phyloP scores from a whole-genome alignment of 2,329 filamentous ascomycete genomes.

The Polytolypa hystricis region DNA sequence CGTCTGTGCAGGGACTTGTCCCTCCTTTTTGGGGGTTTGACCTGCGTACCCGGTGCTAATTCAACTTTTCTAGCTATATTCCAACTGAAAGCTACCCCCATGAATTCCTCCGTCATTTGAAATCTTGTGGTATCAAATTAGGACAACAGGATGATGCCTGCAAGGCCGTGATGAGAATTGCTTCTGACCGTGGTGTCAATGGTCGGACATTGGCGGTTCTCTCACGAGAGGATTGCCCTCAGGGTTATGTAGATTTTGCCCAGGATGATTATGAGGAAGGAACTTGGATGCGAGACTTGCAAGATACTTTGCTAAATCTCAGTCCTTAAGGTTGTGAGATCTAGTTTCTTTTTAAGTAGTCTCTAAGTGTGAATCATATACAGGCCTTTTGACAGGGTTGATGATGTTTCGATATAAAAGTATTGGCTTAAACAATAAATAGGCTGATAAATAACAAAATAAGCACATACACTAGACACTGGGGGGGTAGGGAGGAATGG shows the following conservation, averaged over 20 bases:
- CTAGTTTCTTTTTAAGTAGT: too few species aligned
- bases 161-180: constrained; percentile 19
- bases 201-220: constrained; percentile 24
- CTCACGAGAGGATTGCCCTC: constrained; percentile 19
- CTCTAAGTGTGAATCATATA: too few species aligned
- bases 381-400: too few species aligned
- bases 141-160: constrained; percentile 29
- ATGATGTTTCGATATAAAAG: too few species aligned
- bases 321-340: too few species aligned
- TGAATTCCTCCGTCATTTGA: constrained; percentile 28
- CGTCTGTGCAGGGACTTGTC: too few species aligned
- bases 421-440: too few species aligned
- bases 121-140: constrained; percentile 23
- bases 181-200: constrained; percentile 20
- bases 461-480: too few species aligned
- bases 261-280: constrained; percentile 24
- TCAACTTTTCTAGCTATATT: constrained; percentile 12
- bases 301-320: constrained; percentile 44
- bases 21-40: too few species aligned
- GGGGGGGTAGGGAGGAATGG: too few species aligned
- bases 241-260: constrained; percentile 26
- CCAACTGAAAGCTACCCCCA: constrained; percentile 2
- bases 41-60: constrained; percentile 16
- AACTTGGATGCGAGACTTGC: constrained; percentile 40
- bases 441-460: too few species aligned